These are phyloP conservation scores for Paramyrothecium sp. DNA, from an alignment of 2,329 filamentous ascomycete species.

Conservation along the genomic window DNA sequence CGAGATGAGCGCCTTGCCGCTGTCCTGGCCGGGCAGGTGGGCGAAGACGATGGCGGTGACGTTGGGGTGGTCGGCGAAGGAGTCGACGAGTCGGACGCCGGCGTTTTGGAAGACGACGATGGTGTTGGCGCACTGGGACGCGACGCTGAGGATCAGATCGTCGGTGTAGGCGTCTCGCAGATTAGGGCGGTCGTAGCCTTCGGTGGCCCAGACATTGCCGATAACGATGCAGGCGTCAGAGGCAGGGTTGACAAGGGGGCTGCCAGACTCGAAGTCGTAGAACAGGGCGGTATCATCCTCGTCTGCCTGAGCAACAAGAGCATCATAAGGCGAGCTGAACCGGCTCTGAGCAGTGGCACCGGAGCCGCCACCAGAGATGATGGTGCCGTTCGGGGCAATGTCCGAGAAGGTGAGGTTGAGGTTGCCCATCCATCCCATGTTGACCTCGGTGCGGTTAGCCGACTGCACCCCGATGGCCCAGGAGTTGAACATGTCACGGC, in stretches of 20 bases:
- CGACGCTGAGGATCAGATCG: slow-evolving; percentile 56
- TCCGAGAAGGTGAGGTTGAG: slow-evolving; percentile 48
- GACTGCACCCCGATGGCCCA: slow-evolving; percentile 1
- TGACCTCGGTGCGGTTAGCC: slow-evolving; percentile 2
- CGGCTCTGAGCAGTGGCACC: slow-evolving; percentile 52
- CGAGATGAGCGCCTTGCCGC: slow-evolving; percentile 53
- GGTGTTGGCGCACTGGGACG: slow-evolving; percentile 58
- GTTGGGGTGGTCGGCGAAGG: slow-evolving; percentile 64
- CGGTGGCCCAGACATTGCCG: slow-evolving; percentile 74
- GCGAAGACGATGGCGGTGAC: slow-evolving; percentile 63
- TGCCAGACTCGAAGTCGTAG: slow-evolving; percentile 39
- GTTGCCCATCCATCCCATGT: slow-evolving; percentile 14
- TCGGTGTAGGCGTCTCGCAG: slow-evolving; percentile 70
- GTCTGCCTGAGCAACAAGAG: not conserved
- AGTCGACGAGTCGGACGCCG: slow-evolving; percentile 59
- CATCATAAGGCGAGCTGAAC: slow-evolving; percentile 3
- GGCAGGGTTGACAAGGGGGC: slow-evolving; percentile 32
- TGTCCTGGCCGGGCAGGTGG: slow-evolving; percentile 65
- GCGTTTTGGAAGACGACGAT: slow-evolving; percentile 64
- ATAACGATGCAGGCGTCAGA: slow-evolving; percentile 75
- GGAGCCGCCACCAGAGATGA: slow-evolving; percentile 50
- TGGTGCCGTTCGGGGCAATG: slow-evolving; percentile 50
- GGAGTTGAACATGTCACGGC: not conserved
- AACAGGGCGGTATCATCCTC: slow-evolving; percentile 1
- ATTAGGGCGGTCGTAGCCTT: slow-evolving; percentile 67